Evolutionary conservation across 2,329 filamentous ascomycete genomes (phyloP), one percentile per base, ranked within the genome.

Genomic region (Penicillium sp.): DNA sequence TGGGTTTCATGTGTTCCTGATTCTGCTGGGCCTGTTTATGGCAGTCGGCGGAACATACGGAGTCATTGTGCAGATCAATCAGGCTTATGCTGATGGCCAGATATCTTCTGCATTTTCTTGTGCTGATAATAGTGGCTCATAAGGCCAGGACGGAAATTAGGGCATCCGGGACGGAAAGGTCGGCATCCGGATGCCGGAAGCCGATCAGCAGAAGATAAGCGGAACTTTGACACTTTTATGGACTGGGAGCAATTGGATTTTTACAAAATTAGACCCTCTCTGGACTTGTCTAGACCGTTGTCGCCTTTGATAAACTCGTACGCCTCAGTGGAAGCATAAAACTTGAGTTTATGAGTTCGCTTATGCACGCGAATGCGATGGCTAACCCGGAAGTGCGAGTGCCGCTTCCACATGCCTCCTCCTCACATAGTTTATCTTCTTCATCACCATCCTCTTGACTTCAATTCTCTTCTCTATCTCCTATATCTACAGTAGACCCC

Each of bases 21-120:
- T 78, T 10, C 49, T 72, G 1, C 53, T 79, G 12, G 76, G 22
- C 5, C 22, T 72, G 0, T 80, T 79, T 53, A 63, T 79, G 47
- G 64, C 72, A 5, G 65, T 77, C 19, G 76, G 72, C 1, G 77
- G 75, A 0, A 25, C 22, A 6, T 25, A 25, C 8, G 22, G 22
- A 78, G 53, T 55, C 12, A 49, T 58, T 36, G 50, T 55, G 9
- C 52, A 58, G 42, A 60, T 58, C 36, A 57, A 55, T 35, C 27
- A 54, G 43, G 55, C 53, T 3, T 64, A 54, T 52, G 43, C 27
- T 10, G 40, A 55, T 43, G 55, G 56, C 14, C 37, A 52, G 11
- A 57, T 60, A 10, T 40, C 54, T 8, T 56, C 53, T 13, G 55
- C 52, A 3, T 58, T 60, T 47, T 55, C 54, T 1, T 60, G 55